Base-by-base conservation (phyloP, 495 filamentous ascomycete genomes). In the Lasiosphaeria miniovina region DNA sequence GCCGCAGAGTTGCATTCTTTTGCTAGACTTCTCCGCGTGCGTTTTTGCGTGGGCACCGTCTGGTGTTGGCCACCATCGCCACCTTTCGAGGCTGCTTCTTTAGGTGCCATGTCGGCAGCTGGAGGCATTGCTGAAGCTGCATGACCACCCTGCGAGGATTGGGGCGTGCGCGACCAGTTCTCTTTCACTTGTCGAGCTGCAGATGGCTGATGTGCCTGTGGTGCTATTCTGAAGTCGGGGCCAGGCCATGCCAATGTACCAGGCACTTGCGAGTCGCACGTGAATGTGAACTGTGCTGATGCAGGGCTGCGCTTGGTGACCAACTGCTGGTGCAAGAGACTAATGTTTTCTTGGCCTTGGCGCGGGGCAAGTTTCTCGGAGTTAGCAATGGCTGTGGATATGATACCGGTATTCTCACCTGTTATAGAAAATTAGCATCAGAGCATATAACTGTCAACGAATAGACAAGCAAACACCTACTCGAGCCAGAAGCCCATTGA, bases 241-340 rank as follows among this genome's bases (percentile, higher is more conserved):
- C 73, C 79, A 38, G 81, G 77, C 80, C 80, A 82, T 33, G 75
- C 65, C 17, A 74, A 48, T n/a, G 70, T 66, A 4, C 74, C 75
- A 6, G 79, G 76, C 10, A 80, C 78, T 55, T 80, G 79, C 0
- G 82, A 77, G 59, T 90, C 88, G 71, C 90, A 93, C 3, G 88
- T 94, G 71, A 97, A 97, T 14, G 92, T 96, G 65, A 97, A 97
- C 62, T 95, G 90, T 0, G 88, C 86, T 56, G 91, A 90, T 10
- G 84, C 82, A 31, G 84, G 77, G 35, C 80, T 84, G 3, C 77
- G 70, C 65, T 83, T 85, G 3, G 80, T 78, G 7, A 82, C 80
- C 15, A 81, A 72, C 71, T 87, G 83, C 66, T 90, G 88, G 48
- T 90, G 86, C 45, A 94, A 68, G 61, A 93, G 78, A 68, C 90